Percentiles rank a stretch among this genome's conserved stretches.
Evolutionary conservation across 768 basidiomycete species (phyloP).

Genomic region (Imleria badia): DNA sequence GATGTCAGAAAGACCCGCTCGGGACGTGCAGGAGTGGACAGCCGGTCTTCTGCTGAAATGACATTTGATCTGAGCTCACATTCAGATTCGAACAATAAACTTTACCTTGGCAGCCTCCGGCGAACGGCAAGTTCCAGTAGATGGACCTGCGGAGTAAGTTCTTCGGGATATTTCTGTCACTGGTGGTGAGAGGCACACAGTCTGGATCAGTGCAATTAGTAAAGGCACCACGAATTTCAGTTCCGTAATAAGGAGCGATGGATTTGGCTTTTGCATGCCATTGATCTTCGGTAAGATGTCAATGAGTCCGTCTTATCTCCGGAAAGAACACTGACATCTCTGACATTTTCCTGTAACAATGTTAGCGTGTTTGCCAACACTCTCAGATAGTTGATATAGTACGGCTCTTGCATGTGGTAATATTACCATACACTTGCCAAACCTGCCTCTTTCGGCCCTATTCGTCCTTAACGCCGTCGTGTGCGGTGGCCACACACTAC

Average conservation of each 20-base stretch:
- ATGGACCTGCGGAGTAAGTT: constrained; percentile 25
- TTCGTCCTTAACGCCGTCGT: neutral
- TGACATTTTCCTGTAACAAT: neutral
- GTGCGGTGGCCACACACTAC: constrained; percentile 4
- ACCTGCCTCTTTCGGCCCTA: constrained; percentile 16
- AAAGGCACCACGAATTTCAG: constrained; percentile 27
- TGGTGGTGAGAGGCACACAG: constrained; percentile 3
- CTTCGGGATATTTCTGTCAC: constrained; percentile 7
- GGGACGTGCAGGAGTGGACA: constrained; percentile 24
- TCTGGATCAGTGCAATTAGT: constrained; percentile 8
- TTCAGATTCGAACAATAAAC: constrained; percentile 30
- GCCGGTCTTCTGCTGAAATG: constrained; percentile 26
- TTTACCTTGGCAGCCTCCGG: constrained; percentile 30
- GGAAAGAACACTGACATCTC: constrained; percentile 20
- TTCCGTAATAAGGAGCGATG: constrained; percentile 35
- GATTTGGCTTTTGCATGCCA: constrained; percentile 34
- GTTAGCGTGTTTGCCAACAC: constrained; percentile 8
- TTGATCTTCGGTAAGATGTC: constrained; percentile 32
- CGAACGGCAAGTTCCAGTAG: constrained; percentile 28
- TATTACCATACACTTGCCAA: constrained; percentile 4
- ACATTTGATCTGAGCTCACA: constrained; percentile 24
- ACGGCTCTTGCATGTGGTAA: constrained; percentile 18
- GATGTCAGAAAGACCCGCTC: constrained; percentile 28
- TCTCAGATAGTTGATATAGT: constrained; percentile 12
- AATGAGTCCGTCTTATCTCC: constrained; percentile 35